A percentile compares a stretch with the other conserved stretches of the same genome.
Conservation (phyloP, 495 filamentous ascomycete species). For the Penicillium angulare region DNA sequence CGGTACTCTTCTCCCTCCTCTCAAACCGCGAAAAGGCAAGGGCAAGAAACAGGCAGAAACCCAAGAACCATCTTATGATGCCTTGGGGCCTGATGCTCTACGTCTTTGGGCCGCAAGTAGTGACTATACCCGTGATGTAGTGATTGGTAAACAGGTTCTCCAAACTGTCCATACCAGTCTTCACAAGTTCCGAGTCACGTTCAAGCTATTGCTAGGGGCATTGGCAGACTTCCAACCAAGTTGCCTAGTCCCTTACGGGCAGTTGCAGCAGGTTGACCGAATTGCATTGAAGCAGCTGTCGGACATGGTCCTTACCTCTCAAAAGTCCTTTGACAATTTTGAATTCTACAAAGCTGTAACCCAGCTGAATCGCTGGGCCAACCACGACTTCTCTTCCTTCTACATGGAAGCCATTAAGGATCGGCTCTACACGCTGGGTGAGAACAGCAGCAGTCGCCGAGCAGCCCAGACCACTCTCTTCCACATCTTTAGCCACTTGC, state of each 20-base stretch:
- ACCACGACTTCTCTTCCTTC: conserved; percentile 81
- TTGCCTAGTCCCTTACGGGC: conserved; percentile 35
- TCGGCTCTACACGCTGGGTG: conserved; percentile 75
- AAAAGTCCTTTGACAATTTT: conserved; percentile 61
- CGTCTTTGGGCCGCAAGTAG: conserved; percentile 87
- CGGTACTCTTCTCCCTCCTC: conserved; percentile 64
- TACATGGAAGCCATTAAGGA: conserved; percentile 94
- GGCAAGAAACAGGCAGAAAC: conserved; percentile 48
- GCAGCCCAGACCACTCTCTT: conserved; percentile 66
- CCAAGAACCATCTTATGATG: conserved; percentile 50
- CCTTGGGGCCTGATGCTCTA: conserved; percentile 78
- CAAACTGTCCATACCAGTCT: conserved; percentile 69
- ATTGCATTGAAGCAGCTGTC: conserved; percentile 76
- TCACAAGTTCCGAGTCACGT: conserved; percentile 80
- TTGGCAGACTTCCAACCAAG: conserved; percentile 58
- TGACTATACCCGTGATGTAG: conserved; percentile 86
- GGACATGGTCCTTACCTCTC: conserved; percentile 57
- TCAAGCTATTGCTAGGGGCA: conserved; percentile 85
- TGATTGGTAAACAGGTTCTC: conserved; percentile 72
- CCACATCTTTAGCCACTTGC: conserved; percentile 65
- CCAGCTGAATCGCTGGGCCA: conserved; percentile 74
- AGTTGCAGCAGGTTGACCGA: conserved; percentile 57
- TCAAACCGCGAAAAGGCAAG: conserved; percentile 55
- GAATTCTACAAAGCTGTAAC: conserved; percentile 80
- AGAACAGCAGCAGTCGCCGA: conserved; percentile 49